Evolutionary conservation across 2,329 filamentous ascomycete genomes (phyloP), one percentile per base, ranked within the genome.

Genomic region (Nemania serpens): DNA sequence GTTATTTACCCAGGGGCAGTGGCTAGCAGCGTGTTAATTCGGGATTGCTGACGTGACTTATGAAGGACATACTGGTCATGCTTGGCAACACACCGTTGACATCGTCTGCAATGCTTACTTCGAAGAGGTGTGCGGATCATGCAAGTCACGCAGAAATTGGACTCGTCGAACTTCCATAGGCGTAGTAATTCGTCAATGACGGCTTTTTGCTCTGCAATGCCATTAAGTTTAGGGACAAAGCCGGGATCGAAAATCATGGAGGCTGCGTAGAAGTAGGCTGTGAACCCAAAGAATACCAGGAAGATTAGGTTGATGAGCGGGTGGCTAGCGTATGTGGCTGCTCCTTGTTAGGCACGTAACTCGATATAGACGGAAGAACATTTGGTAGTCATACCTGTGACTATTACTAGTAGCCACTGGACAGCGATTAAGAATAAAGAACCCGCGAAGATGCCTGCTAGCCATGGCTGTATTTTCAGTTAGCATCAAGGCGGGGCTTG

Each of bases 1-100:
- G 76, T 97, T 98, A 77, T 96, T 91, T 22, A 98, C 91, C 95
- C 95, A 99, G 0, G 95, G 95, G 72, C 95, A 99, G 74, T 99
- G 95, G 72, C 92, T 96, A 50, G 58, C 3, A 33, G 17, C 11
- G 13, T 5, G 56, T 76, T 69, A 74, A 73, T 62, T 55, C 22
- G 25, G 45, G 17, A 18, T 17, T 12, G 36, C 5, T 17, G 58
- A 50, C 13, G 22, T 15, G 10, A 10, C 22, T n/a, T 39, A 34
- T 59, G 17, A 18, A 47, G 17, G 33, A 83, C 91, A 83, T 78
- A 96, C 92, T 99, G 95, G 73, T 99, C 95, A 77, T 97, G 92
- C 76, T 96, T 96, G 56, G 94, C 93, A 55, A 99, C 91, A 74
- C 95, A 99, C 66, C 94, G 90, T 70, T 90, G 87, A 75, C 95